phyloP scores from a whole-genome alignment of 495 filamentous ascomycete species.

The Bacidia gigantensis region DNA sequence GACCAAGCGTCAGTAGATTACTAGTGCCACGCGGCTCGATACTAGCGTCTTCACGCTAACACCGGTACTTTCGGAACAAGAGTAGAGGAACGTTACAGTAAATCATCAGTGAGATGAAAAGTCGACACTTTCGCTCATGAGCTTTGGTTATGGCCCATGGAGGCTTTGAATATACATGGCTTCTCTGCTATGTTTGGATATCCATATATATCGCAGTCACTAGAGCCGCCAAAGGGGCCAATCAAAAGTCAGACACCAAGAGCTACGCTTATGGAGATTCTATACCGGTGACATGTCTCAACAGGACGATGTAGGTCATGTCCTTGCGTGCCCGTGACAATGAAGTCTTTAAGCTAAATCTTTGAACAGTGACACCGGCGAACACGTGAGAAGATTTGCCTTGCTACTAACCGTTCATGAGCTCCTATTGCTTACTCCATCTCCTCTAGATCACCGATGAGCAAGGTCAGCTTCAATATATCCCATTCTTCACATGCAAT shows the following conservation, averaged over 20 bases:
- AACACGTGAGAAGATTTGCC: conserved; percentile 39
- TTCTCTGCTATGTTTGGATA: not conserved
- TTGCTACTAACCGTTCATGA: not conserved
- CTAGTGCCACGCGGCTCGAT: too few species aligned
- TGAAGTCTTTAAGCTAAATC: conserved; percentile 3
- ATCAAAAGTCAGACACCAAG: conserved; percentile 27
- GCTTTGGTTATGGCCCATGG: not conserved
- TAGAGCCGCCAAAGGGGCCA: not conserved
- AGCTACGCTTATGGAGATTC: conserved; percentile 34
- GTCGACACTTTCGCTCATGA: not conserved
- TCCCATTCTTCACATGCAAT: conserved; percentile 84
- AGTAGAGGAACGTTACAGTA: not conserved
- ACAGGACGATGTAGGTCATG: conserved; percentile 47
- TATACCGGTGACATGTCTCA: conserved; percentile 54
- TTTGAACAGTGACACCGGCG: conserved; percentile 38
- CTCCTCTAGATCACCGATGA: conserved; percentile 56
- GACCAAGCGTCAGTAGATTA: too few species aligned
- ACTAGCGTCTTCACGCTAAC: not conserved
- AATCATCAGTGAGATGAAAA: not conserved
- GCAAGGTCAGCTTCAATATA: conserved; percentile 76
- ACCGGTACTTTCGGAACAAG: not conserved
- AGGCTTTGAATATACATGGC: not conserved
- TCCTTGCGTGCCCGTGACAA: not conserved
- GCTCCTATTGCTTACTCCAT: not conserved
- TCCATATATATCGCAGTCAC: conserved; percentile 6